Evolutionary conservation across 345 rosid species (phyloP), one percentile per base, ranked within the genome.

Genomic region (Eucalyptus urophylla): DNA sequence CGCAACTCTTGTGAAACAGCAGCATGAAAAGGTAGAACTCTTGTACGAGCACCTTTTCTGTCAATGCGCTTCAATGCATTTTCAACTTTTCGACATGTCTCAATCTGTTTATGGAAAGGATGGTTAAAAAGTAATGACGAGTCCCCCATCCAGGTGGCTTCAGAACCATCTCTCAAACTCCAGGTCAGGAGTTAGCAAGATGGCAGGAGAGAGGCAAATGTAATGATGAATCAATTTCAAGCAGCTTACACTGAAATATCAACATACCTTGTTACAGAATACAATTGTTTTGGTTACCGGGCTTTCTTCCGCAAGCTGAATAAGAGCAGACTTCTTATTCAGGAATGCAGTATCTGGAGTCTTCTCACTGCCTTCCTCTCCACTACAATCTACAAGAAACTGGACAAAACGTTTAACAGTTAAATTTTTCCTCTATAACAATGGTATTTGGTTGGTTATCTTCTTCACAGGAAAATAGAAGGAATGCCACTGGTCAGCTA

Each of bases 31-130:
- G 99, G 97, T 50, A 97, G 93, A 88, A 97, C 96, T 86, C 89
- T 94, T 80, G 93, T 80, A 47, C 83, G 91, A 86, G 90, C 88
- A 85, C 92, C 98, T 88, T 94, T 95, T 90, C 98, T 94, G 86
- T 97, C 99, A 87, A 92, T 88, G 67, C 99, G 94, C 92, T 95
- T 97, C 83, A 97, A 91, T 87, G 92, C 92, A 91, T 97, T 97
- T 96, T 97, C 99, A 47, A 97, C 98, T 93, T 97, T 96, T 92
- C 99, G 94, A 93, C 99, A 97, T 80, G 99, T 96, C 93, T 97
- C 99, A 58, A 97, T 97, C 99, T 97, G 95, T 62, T 88, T 67
- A 89, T 88, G 87, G 37, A 51, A 25, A 54, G 29, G 83, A 65
- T 25, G 60, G 33, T 69, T 47, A 50, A n/a, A 89, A 89, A 90